Conservation (phyloP, 2,329 filamentous ascomycete genomes). For the Colletotrichum salicis region DNA sequence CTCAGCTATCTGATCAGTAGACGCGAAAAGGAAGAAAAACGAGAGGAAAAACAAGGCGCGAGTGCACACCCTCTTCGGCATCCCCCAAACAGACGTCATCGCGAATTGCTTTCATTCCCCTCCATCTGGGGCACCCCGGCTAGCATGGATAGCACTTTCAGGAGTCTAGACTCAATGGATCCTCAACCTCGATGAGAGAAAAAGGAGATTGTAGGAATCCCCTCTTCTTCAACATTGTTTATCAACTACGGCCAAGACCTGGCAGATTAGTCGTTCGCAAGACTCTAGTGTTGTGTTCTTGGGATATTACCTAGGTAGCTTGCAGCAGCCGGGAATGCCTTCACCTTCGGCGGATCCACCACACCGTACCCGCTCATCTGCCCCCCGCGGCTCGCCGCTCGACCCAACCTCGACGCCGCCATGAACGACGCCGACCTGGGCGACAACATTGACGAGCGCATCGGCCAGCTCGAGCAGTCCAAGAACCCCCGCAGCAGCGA, state of each 20-base stretch:
- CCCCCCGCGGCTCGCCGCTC: not conserved
- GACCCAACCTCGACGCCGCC: slow-evolving; percentile 20
- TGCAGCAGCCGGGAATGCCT: slow-evolving; percentile 23
- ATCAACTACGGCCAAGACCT: not conserved
- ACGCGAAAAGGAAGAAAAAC: not conserved
- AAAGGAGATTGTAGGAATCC: not conserved
- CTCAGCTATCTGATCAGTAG: not conserved
- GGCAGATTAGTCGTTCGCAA: not conserved
- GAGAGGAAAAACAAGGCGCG: not conserved
- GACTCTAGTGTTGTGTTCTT: not conserved
- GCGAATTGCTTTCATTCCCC: slow-evolving; percentile 6
- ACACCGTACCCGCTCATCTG: not conserved
- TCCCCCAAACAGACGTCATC: slow-evolving; percentile 26
- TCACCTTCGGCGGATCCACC: slow-evolving; percentile 2
- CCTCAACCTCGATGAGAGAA: not conserved
- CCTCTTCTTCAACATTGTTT: not conserved
- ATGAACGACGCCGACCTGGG: slow-evolving; percentile 56
- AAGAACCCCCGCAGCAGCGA: slow-evolving; percentile 36
- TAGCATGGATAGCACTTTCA: not conserved
- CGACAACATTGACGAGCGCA: slow-evolving; percentile 49
- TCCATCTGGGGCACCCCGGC: slow-evolving; percentile 14
- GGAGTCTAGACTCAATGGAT: not conserved
- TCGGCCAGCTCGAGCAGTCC: slow-evolving; percentile 42
- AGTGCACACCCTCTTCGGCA: slow-evolving; percentile 28
- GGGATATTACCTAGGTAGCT: not conserved